Evolutionary conservation across 1,284 basidiomycete genomes (phyloP).

Genomic region (Xerocomus minutiporus): DNA sequence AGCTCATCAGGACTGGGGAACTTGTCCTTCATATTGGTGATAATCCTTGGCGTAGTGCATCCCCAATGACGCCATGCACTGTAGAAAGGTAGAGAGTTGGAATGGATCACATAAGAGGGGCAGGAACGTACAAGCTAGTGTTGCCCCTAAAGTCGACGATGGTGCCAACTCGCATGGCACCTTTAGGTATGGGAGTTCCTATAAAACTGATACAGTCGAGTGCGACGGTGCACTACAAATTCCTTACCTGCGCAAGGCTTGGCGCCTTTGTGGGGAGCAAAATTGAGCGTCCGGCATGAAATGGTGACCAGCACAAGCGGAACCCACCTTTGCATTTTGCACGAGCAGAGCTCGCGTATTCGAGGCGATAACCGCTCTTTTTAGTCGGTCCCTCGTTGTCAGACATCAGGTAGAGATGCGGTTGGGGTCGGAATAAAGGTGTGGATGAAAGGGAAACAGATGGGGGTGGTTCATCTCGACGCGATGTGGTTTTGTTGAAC

Average conservation of each 20-base stretch:
- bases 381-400: constrained; percentile 47
- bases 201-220: constrained; percentile 17
- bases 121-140: constrained; percentile 58
- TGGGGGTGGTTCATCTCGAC: constrained; percentile 38
- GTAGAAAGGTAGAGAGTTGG: background rate
- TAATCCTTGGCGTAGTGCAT: constrained; percentile 66
- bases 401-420: constrained; percentile 42
- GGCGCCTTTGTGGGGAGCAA: constrained; percentile 47
- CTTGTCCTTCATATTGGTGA: constrained; percentile 68
- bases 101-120: constrained; percentile 7
- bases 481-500: constrained; percentile 38
- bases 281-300: constrained; percentile 16
- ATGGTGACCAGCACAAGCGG: constrained; percentile 14
- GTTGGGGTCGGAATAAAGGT: constrained; percentile 16
- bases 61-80: constrained; percentile 83
- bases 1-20: constrained; percentile 59
- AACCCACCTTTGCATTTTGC: constrained; percentile 79
- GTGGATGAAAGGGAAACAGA: constrained; percentile 26
- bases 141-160: constrained; percentile 73
- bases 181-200: constrained; percentile 74
- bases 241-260: constrained; percentile 69
- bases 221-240: constrained; percentile 9
- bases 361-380: constrained; percentile 69
- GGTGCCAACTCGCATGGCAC: constrained; percentile 68
- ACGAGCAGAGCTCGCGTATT: constrained; percentile 64